Percentiles rank a stretch among this genome's conserved stretches.
phyloP scores from a whole-genome alignment of 257 asterid genomes.

The Asclepias syriaca region DNA sequence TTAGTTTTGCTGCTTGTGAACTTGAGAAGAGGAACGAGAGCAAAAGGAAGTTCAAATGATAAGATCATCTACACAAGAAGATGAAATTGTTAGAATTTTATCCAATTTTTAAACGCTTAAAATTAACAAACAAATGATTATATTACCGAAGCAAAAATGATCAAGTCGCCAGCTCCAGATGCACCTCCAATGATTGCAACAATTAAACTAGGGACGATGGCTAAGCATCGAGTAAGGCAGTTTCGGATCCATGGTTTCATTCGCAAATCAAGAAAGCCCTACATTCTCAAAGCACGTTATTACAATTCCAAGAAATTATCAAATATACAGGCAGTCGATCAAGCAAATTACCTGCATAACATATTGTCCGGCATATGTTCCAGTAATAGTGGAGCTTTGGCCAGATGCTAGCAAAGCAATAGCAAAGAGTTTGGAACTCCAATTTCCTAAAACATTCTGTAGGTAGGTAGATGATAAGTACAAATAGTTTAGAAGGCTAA shows the following conservation, averaged over 20 bases:
- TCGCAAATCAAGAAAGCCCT: slow-evolving; percentile 93
- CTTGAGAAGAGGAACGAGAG: slow-evolving; percentile 89
- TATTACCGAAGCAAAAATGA: slow-evolving; percentile 58
- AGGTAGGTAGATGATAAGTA: neutral
- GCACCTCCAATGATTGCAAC: slow-evolving; percentile 86
- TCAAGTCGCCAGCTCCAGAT: slow-evolving; percentile 82
- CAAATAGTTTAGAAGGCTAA: neutral
- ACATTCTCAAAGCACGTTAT: neutral
- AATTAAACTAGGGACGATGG: slow-evolving; percentile 81
- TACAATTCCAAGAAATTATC: neutral
- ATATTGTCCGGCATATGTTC: slow-evolving; percentile 95
- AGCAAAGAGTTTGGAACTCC: slow-evolving; percentile 97
- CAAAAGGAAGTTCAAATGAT: slow-evolving; percentile 94
- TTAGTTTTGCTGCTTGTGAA: slow-evolving; percentile 92
- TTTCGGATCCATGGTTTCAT: slow-evolving; percentile 91
- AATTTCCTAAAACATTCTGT: slow-evolving; percentile 78
- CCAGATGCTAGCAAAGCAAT: slow-evolving; percentile 96
- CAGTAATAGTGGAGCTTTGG: slow-evolving; percentile 95
- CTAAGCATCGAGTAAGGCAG: slow-evolving; percentile 76
- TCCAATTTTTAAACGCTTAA: neutral
- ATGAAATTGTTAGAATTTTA: neutral
- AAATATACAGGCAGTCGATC: neutral
- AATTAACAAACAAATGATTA: no score
- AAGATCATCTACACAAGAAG: slow-evolving; percentile 67
- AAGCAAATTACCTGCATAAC: slow-evolving; percentile 77